Percentiles rank a stretch among this genome's conserved stretches.
These are phyloP conservation scores for Chlorella sp. DNA, from an alignment of 139 green algal genomes.

Conservation along the genomic window DNA sequence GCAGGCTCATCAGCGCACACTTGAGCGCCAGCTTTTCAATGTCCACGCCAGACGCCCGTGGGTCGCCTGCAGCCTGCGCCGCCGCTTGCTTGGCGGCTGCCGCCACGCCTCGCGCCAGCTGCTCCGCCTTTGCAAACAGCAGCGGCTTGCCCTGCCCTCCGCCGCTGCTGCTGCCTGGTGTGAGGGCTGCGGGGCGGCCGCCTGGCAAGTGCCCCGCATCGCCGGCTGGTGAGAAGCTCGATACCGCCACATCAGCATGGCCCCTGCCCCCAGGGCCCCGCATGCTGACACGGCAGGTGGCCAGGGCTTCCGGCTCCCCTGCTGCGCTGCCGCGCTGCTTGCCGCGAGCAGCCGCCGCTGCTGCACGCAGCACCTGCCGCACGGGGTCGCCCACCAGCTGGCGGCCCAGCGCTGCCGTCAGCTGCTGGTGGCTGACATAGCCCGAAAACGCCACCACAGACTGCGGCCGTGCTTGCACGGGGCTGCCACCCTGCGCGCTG, in stretches of 20 bases:
- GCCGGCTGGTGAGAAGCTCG: background rate
- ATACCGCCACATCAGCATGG: slow-evolving; percentile 40
- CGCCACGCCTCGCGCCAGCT: slow-evolving; percentile 15
- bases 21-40: slow-evolving; percentile 10
- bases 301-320: background rate
- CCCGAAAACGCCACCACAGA: slow-evolving; percentile 31
- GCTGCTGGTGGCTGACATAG: slow-evolving; percentile 33
- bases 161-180: background rate
- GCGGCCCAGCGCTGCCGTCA: slow-evolving; percentile 6
- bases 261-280: slow-evolving; percentile 30
- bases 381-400: slow-evolving; percentile 10
- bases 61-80: background rate
- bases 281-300: slow-evolving; percentile 37
- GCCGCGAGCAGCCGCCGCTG: background rate
- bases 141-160: background rate
- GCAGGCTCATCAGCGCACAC: slow-evolving; percentile 36
- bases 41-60: background rate
- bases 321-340: background rate
- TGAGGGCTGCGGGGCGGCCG: no score
- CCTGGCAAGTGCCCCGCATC: background rate
- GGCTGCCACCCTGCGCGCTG: no score
- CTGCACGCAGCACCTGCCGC: slow-evolving; percentile 1
- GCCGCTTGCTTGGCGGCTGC: slow-evolving; percentile 22
- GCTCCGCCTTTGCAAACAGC: background rate
- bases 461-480: background rate